Evolutionary conservation across 805 yeast species (phyloP).

Genomic region (Hanseniaspora mollemarum): DNA sequence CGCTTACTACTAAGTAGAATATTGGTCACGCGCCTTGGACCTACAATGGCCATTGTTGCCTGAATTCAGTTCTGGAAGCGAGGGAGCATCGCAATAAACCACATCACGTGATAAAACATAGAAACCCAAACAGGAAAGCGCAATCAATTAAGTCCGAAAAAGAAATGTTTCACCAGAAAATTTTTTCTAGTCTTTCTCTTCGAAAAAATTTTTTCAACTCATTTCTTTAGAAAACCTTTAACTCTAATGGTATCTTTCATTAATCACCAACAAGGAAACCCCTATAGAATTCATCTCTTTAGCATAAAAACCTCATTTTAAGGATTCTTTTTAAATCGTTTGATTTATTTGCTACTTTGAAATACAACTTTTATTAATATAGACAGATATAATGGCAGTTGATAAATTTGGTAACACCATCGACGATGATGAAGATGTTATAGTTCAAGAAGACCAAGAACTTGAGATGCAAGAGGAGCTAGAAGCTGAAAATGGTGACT

Average conservation of each 20-base stretch:
- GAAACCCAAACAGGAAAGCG: not conserved
- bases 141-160: not conserved
- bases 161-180: not conserved
- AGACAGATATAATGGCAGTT: constrained; percentile 15
- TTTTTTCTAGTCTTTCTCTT: not conserved
- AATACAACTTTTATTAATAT: not conserved
- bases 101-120: not conserved
- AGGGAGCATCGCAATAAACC: not conserved
- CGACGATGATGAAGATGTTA: constrained; percentile 26
- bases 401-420: constrained; percentile 17
- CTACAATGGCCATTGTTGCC: no score
- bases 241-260: no score
- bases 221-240: no score
- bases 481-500: constrained; percentile 25
- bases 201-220: not conserved
- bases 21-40: no score
- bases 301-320: not conserved
- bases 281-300: no score
- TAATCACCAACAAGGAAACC: no score
- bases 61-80: no score
- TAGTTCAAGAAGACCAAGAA: constrained; percentile 28
- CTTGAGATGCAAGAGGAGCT: constrained; percentile 30
- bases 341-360: not conserved
- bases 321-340: not conserved
- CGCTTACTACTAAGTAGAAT: no score